Percentiles rank a stretch among this genome's conserved stretches.
These are phyloP conservation scores for Taiozyma sp. DNA, from an alignment of 1,139 yeast species.

Conservation along the genomic window DNA sequence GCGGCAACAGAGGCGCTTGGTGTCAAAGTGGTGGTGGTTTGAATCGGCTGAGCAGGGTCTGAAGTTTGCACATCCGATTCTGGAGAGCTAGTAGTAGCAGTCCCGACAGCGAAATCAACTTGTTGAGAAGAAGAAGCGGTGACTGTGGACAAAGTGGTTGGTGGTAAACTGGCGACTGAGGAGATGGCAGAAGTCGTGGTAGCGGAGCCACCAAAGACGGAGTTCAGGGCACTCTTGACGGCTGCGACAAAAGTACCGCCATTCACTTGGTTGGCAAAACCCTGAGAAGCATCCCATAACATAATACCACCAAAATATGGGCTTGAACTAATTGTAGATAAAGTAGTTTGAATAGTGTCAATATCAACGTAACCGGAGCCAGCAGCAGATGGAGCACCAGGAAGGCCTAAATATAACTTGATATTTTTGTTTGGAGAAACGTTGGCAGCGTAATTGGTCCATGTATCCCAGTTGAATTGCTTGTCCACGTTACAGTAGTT, in stretches of 20 bases:
- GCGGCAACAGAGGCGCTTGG: neutral
- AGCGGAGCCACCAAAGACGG: constrained; percentile 16
- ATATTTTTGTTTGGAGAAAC: constrained; percentile 65
- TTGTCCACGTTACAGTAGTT: constrained; percentile 66
- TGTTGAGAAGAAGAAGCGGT: constrained; percentile 4
- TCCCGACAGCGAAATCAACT: neutral
- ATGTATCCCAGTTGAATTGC: constrained; percentile 78
- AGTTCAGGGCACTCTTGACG: constrained; percentile 26
- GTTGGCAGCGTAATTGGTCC: constrained; percentile 65
- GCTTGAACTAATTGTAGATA: constrained; percentile 36
- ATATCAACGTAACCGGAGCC: constrained; percentile 61
- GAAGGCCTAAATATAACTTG: constrained; percentile 66
- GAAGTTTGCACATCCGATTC: constrained; percentile 4
- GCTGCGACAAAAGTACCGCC: constrained; percentile 35
- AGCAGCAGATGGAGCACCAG: constrained; percentile 68
- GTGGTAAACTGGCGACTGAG: constrained; percentile 5
- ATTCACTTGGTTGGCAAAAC: constrained; percentile 46
- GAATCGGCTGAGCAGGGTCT: constrained; percentile 1
- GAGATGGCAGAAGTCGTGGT: constrained; percentile 13
- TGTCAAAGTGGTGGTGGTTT: constrained; percentile 1
- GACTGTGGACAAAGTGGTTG: neutral
- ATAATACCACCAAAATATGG: constrained; percentile 77
- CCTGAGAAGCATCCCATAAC: constrained; percentile 92
- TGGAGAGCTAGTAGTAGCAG: neutral
- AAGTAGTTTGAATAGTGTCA: constrained; percentile 32